A percentile compares a stretch with the other conserved stretches of the same genome.
Conservation (phyloP, 2,329 filamentous ascomycete genomes). For the Diaporthe humulicola region DNA sequence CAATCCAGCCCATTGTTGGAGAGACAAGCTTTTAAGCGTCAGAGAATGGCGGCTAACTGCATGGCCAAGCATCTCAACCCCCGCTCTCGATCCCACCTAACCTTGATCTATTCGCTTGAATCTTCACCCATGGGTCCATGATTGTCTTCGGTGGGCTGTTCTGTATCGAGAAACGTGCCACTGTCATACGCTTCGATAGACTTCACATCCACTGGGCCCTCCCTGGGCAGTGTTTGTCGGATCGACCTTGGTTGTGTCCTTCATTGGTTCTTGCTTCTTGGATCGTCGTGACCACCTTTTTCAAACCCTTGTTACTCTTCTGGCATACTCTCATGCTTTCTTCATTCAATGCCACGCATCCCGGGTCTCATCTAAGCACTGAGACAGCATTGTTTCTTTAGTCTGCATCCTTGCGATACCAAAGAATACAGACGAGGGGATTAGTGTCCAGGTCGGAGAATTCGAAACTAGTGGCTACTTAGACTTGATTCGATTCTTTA, state of each 20-base stretch:
- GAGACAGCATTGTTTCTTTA: neutral
- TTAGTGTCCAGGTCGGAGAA: neutral
- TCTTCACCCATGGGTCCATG: slow-evolving; percentile 6
- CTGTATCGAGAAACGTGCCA: neutral
- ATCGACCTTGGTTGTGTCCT: neutral
- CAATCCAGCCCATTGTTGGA: neutral
- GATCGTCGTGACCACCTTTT: neutral
- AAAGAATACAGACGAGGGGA: neutral
- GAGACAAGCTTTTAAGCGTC: slow-evolving; percentile 19
- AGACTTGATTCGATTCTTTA: rapidly evolving
- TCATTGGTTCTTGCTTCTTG: neutral
- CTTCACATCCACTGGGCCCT: neutral
- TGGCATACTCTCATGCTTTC: neutral
- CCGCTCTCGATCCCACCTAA: neutral
- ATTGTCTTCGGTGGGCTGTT: slow-evolving; percentile 9
- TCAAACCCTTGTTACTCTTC: neutral
- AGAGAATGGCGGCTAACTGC: slow-evolving; percentile 13
- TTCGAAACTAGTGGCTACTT: neutral
- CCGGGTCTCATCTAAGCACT: neutral
- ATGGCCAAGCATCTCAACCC: neutral
- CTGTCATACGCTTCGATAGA: neutral
- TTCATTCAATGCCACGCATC: neutral
- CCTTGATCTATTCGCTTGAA: neutral
- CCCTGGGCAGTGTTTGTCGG: neutral
- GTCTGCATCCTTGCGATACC: no score